Evolutionary conservation across 768 basidiomycete genomes (phyloP), one percentile per base, ranked within the genome.

Genomic region (Pisolithus marmoratus): DNA sequence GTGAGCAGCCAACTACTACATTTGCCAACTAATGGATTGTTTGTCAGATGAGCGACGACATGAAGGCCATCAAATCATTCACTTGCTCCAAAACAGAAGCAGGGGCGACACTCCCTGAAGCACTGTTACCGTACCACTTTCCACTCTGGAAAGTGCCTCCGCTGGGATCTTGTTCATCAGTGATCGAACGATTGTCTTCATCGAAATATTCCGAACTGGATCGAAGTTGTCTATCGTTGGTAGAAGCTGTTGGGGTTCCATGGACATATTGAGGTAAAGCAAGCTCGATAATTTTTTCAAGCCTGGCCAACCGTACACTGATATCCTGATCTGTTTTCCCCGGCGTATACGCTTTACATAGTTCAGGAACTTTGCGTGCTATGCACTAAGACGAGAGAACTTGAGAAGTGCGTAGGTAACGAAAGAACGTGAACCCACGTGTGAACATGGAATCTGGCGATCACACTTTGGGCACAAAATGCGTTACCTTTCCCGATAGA

Each of bases 321-420:
- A 93, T 71, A 67, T 93, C 89, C 62, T 90, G 86, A 67, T 92
- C 90, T 15, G 82, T 75, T 64, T 91, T 92, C 51, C 90, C 90
- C 9, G 90, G 90, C 7, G 87, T 91, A 62, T 93, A 93, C 0
- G 90, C 84, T 64, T 88, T 88, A 73, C 90, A 93, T 40, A 92
- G 72, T 53, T 91, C 88, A 27, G 90, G 90, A 0, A 93, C 88
- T 67, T 90, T 92, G 62, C 90, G 83, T 47, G 90, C 83, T 56
- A 90, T 68, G 58, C 90, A 93, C 85, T 92, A 58, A 20, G 51
- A 59, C n/a, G n/a, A 31, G 53, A 49, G 50, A 57, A 44, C 60
- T 44, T 60, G 41, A 45, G 46, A 57, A 20, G 43, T 22, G 36
- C 29, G 31, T 23, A 48, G 38, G 20, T 51, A 51, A 55, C 31